A percentile compares a stretch with the other conserved stretches of the same genome.
These are phyloP conservation scores for Lineolata rhizophorae DNA, from an alignment of 495 filamentous ascomycete genomes.

Conservation along the genomic window DNA sequence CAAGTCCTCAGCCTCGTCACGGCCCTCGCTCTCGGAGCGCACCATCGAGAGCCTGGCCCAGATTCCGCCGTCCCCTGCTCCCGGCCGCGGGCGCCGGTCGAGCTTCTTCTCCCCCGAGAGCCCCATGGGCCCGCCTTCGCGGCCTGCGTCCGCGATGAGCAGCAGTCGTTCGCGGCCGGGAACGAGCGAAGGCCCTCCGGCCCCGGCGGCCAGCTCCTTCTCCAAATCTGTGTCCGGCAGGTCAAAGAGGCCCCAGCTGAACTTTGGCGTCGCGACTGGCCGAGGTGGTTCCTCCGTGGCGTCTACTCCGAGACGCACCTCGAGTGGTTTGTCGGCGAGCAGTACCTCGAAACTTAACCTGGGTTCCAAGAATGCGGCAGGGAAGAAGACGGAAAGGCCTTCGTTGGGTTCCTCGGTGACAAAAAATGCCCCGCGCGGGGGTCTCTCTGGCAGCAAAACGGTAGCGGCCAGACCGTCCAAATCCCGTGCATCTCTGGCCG, in stretches of 20 bases:
- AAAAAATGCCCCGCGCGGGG: conserved; percentile 5
- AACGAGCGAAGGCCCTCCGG: conserved; percentile 26
- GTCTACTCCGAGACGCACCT: no score
- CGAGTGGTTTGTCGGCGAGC: no score
- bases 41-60: conserved; percentile 44
- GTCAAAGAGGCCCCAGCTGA: no score
- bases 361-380: no score
- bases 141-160: conserved; percentile 28
- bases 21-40: conserved; percentile 42
- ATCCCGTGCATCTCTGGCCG: conserved; percentile 31
- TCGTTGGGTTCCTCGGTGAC: no score
- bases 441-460: conserved; percentile 27
- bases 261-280: no score
- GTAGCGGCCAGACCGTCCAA: conserved; percentile 26
- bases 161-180: conserved; percentile 20
- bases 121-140: conserved; percentile 31
- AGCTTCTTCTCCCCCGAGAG: conserved; percentile 38
- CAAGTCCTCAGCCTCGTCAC: no score
- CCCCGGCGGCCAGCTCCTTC: no score
- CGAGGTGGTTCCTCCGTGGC: no score
- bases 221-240: no score
- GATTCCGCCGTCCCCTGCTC: conserved; percentile 39
- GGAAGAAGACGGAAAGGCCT: no score
- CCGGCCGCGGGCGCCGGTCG: conserved; percentile 28
- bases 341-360: no score